These are phyloP conservation scores for Zymoseptoria pseudotritici DNA, from an alignment of 2,329 filamentous ascomycete genomes.

Conservation along the genomic window DNA sequence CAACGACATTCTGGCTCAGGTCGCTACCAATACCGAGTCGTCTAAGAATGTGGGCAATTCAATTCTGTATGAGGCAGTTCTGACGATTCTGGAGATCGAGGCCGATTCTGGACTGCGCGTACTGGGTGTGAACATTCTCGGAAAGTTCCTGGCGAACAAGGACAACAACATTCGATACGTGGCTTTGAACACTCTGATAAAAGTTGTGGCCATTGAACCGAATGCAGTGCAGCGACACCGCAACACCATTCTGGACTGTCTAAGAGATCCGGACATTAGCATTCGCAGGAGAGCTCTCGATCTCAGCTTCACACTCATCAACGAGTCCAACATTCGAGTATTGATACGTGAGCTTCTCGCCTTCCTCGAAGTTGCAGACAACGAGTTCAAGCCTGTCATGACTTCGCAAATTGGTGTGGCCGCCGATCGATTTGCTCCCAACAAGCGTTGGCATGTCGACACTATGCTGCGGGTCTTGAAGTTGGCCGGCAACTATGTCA, in stretches of 20 bases:
- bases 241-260: conserved; percentile 93
- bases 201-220: conserved; percentile 94
- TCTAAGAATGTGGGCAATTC: conserved; percentile 98
- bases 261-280: conserved; percentile 95
- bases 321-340: conserved; percentile 90
- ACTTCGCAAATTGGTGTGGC: conserved; percentile 96
- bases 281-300: conserved; percentile 93
- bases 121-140: conserved; percentile 93
- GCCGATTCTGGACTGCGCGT: conserved; percentile 92
- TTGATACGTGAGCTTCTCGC: conserved; percentile 87
- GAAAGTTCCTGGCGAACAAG: conserved; percentile 95
- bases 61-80: conserved; percentile 92
- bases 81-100: conserved; percentile 96
- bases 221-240: conserved; percentile 95
- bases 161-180: conserved; percentile 99
- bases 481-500: conserved; percentile 91
- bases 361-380: conserved; percentile 94
- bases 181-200: conserved; percentile 92
- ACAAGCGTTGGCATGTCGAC: conserved; percentile 97
- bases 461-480: conserved; percentile 93
- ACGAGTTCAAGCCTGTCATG: conserved; percentile 98
- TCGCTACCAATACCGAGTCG: conserved; percentile 95
- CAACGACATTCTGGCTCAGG: conserved; percentile 88
- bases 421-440: conserved; percentile 89
- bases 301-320: conserved; percentile 95